Conservation (phyloP, 1,139 yeast genomes). For the Yamadazyma kanchanaburiensis region DNA sequence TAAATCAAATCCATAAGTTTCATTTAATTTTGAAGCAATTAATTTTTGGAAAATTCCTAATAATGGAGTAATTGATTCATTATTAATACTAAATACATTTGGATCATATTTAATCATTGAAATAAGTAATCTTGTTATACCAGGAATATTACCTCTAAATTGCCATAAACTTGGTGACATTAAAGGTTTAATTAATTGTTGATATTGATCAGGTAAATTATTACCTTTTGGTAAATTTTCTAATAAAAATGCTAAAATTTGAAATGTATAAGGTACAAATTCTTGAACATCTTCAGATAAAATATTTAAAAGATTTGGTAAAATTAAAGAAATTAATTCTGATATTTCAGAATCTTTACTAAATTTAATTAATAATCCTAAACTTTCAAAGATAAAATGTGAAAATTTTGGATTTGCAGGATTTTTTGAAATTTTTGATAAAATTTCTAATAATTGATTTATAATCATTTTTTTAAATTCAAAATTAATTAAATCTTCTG, state of each 20-base stretch:
- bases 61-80: slow-evolving; percentile 63
- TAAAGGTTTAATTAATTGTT: slow-evolving; percentile 71
- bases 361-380: slow-evolving; percentile 71
- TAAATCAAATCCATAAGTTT: slow-evolving; percentile 78
- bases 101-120: slow-evolving; percentile 70
- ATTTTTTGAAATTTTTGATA: slow-evolving; percentile 71
- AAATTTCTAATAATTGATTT: slow-evolving; percentile 65
- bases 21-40: slow-evolving; percentile 80
- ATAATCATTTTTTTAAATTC: slow-evolving; percentile 46
- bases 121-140: slow-evolving; percentile 74
- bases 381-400: slow-evolving; percentile 86
- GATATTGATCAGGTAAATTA: slow-evolving; percentile 59
- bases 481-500: slow-evolving; percentile 57
- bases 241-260: slow-evolving; percentile 73
- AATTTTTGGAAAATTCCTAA: slow-evolving; percentile 96
- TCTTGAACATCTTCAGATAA: slow-evolving; percentile 88
- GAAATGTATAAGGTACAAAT: slow-evolving; percentile 90
- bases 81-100: slow-evolving; percentile 36
- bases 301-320: slow-evolving; percentile 66
- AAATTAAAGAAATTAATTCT: slow-evolving; percentile 50
- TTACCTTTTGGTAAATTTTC: slow-evolving; percentile 52
- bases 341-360: slow-evolving; percentile 24
- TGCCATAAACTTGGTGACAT: slow-evolving; percentile 93
- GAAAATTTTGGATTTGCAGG: slow-evolving; percentile 95
- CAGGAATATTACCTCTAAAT: slow-evolving; percentile 88